Evolutionary conservation across 2,329 filamentous ascomycete genomes (phyloP).

Genomic region (Byssochlamys sp.): DNA sequence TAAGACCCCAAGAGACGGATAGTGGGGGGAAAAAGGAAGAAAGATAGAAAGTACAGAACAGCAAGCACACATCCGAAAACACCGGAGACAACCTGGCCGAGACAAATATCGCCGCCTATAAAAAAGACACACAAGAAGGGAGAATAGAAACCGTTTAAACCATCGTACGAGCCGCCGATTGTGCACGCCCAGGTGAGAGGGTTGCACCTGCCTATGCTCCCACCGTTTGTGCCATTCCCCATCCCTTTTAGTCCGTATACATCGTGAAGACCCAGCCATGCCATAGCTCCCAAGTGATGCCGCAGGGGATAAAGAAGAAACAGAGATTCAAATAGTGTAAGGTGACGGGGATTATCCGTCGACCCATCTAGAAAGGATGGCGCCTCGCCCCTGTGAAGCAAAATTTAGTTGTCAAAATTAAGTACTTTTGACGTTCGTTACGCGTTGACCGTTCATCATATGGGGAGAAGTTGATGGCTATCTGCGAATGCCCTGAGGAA

Average conservation of each 20-base stretch:
- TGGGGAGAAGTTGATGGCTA: conserved; percentile 8
- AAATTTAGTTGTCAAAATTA: background rate
- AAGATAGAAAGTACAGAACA: background rate
- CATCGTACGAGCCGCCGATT: conserved; percentile 17
- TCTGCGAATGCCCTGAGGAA: conserved; percentile 30
- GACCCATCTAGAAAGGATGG: background rate
- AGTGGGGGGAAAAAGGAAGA: background rate
- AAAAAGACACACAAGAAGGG: conserved; percentile 14
- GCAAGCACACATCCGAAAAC: conserved; percentile 1
- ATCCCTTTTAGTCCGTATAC: conserved; percentile 29
- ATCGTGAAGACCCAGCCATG: conserved; percentile 34
- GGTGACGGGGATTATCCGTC: background rate
- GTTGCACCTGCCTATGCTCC: conserved; percentile 17
- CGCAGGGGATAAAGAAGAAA: conserved; percentile 14
- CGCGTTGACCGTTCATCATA: conserved; percentile 5
- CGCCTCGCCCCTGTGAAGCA: conserved; percentile 2
- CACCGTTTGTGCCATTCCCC: conserved; percentile 19
- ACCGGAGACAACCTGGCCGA: background rate
- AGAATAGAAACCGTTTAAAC: conserved; percentile 15
- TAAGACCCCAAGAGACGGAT: background rate
- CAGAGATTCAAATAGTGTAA: conserved; percentile 9
- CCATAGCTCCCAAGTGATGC: conserved; percentile 17
- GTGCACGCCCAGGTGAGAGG: conserved; percentile 20
- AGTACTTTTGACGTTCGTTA: conserved; percentile 3
- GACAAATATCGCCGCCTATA: conserved; percentile 6